These are phyloP conservation scores for Verticillium klebahnii DNA, from an alignment of 2,329 filamentous ascomycete species.

Conservation along the genomic window DNA sequence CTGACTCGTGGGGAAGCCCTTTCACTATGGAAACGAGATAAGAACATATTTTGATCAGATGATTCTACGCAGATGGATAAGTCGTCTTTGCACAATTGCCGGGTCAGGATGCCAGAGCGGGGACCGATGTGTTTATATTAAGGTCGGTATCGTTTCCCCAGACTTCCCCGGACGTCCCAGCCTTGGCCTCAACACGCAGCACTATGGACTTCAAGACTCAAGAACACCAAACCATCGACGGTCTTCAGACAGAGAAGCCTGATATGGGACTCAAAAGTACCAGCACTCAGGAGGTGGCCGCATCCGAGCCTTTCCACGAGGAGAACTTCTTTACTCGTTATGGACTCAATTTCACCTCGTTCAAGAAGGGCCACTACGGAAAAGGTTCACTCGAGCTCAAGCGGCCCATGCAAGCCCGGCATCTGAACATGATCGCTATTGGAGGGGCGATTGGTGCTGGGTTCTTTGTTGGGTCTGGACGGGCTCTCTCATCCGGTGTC, in stretches of 20 bases:
- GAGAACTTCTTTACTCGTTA: not conserved
- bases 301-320: not conserved
- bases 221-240: not conserved
- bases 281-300: not conserved
- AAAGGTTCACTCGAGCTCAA: conserved; percentile 27
- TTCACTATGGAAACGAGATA: too few relatives aligned
- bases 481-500: conserved; percentile 44
- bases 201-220: not conserved
- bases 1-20: too few relatives aligned
- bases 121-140: too few relatives aligned
- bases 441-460: conserved; percentile 52
- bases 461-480: conserved; percentile 57
- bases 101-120: too few relatives aligned
- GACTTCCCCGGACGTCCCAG: too few relatives aligned
- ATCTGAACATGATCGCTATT: conserved; percentile 60
- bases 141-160: too few relatives aligned
- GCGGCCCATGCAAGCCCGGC: conserved; percentile 48
- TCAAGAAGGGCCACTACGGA: conserved; percentile 1
- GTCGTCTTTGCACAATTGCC: too few relatives aligned
- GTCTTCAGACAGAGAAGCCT: too few relatives aligned
- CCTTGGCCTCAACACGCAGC: not conserved
- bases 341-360: not conserved
- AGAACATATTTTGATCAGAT: too few relatives aligned
- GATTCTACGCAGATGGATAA: too few relatives aligned
- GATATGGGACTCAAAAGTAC: not conserved